Conservation (phyloP, 768 basidiomycete species). For the Pisolithus marmoratus region DNA sequence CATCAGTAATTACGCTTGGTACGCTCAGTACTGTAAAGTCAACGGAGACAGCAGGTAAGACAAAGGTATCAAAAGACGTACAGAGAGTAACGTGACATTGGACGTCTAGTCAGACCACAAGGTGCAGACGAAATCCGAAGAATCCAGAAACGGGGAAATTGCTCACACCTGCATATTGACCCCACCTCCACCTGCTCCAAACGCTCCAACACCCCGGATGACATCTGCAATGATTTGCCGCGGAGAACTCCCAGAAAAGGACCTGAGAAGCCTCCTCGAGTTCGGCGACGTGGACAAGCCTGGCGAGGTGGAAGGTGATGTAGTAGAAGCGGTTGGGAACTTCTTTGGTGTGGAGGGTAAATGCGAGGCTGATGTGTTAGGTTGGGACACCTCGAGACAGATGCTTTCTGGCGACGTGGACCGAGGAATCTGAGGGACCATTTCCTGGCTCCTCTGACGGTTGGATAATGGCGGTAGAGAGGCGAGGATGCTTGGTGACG, state of each 20-base stretch:
- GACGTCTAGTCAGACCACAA: too few relatives aligned
- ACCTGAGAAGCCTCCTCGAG: constrained; percentile 7
- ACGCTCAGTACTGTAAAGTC: too few relatives aligned
- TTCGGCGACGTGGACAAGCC: constrained; percentile 1
- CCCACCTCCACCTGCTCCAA: constrained; percentile 12
- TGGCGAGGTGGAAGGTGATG: constrained; percentile 7
- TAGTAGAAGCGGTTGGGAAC: neutral
- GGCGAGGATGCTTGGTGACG: constrained; percentile 22
- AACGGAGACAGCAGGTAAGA: too few relatives aligned
- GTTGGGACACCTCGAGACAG: neutral
- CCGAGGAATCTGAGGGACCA: constrained; percentile 7
- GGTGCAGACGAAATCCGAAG: neutral
- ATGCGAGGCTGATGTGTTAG: constrained; percentile 1
- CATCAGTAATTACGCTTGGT: too few relatives aligned
- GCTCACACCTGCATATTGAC: constrained; percentile 1
- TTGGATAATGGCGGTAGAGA: constrained; percentile 18
- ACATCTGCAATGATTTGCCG: constrained; percentile 31
- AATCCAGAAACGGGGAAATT: neutral
- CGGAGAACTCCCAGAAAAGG: constrained; percentile 11
- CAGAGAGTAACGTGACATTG: too few relatives aligned
- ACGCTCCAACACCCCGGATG: constrained; percentile 39
- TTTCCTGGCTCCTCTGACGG: constrained; percentile 5
- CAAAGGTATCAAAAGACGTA: too few relatives aligned
- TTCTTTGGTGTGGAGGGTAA: neutral
- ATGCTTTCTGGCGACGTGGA: neutral